Evolutionary conservation across 2,329 filamentous ascomycete genomes (phyloP).

Genomic region (Thermothelomyces thermophilus): DNA sequence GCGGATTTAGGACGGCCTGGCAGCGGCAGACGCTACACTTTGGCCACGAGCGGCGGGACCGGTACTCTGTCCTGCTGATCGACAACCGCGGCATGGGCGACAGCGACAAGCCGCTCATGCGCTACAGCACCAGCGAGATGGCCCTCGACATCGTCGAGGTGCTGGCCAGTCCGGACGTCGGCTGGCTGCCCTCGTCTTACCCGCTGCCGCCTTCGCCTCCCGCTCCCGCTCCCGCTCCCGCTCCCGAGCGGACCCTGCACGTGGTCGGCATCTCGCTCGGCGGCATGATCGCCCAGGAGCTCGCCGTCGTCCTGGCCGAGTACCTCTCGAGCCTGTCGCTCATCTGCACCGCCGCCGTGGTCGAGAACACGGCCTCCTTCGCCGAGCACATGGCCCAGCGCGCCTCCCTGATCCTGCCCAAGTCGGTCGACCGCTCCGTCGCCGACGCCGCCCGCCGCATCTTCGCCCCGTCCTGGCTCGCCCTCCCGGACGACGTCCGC

Average conservation of each 20-base stretch:
- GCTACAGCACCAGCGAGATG: conserved; percentile 82
- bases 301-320: conserved; percentile 49
- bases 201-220: conserved; percentile 10
- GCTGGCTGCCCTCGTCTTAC: conserved; percentile 50
- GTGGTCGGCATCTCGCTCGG: conserved; percentile 77
- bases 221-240: conserved; percentile 22
- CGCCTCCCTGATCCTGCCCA: conserved; percentile 58
- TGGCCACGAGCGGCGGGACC: conserved; percentile 60
- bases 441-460: conserved; percentile 57
- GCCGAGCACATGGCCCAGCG: conserved; percentile 57
- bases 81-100: conserved; percentile 83
- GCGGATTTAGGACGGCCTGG: conserved; percentile 61
- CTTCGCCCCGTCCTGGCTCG: conserved; percentile 60
- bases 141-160: conserved; percentile 70
- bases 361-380: conserved; percentile 57
- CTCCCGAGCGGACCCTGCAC: conserved; percentile 46
- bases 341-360: conserved; percentile 53
- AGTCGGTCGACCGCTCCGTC: conserved; percentile 61
- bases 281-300: conserved; percentile 86
- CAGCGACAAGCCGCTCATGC: conserved; percentile 67
- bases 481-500: conserved; percentile 50
- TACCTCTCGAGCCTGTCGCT: conserved; percentile 52
- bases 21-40: conserved; percentile 80
- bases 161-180: conserved; percentile 49
- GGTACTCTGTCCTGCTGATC: conserved; percentile 68